Evolutionary conservation across 768 basidiomycete genomes (phyloP), one percentile per base, ranked within the genome.

Genomic region (Psilocybe sp.): DNA sequence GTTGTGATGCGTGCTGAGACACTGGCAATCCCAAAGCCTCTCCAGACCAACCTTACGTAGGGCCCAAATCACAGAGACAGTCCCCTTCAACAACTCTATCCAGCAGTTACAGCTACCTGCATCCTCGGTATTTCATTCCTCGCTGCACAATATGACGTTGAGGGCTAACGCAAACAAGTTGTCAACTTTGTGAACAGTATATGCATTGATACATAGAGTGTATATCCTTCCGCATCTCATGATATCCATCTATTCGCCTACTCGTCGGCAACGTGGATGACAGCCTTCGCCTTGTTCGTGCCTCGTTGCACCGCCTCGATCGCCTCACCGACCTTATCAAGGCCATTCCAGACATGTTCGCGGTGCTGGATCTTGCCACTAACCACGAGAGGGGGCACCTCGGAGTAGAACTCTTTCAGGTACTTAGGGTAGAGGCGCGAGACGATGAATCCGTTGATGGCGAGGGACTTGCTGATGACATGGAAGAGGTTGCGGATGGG

Each of bases 331-430:
- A 69, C 65, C 37, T 58, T 66, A 8, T 69, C 76, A 33, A 83
- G 62, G 2, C 80, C 80, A 5, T 62, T 59, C 8, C 61, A 69
- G 1, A 79, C 49, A 37, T 81, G 71, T 52, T 82, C 81, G 7
- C 53, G 63, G 41, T 74, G 69, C 59, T 76, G 77, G 44, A 81
- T 51, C 57, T 79, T 70, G 3, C 80, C 79, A 3, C 60, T 67
- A 3, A 69, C 73, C 31, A 82, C 55, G 38, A 66, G 63, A 4
- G 60, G 58, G 4, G 78, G 74, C 2, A 82, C 46, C 4, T 61
- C 66, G 9, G 60, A 59, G 44, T 71, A 72, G 63, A 83, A 83
- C 5, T 66, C 71, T 6, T 65, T 64, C 2, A 46, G 40, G 59
- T 75, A 72, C 54, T 76, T 75, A 6, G 60, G 54, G 2, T 57